Percentiles rank a stretch among this genome's conserved stretches.
phyloP scores from a whole-genome alignment of 2,329 filamentous ascomycete genomes.

The Fusarium chuoi region DNA sequence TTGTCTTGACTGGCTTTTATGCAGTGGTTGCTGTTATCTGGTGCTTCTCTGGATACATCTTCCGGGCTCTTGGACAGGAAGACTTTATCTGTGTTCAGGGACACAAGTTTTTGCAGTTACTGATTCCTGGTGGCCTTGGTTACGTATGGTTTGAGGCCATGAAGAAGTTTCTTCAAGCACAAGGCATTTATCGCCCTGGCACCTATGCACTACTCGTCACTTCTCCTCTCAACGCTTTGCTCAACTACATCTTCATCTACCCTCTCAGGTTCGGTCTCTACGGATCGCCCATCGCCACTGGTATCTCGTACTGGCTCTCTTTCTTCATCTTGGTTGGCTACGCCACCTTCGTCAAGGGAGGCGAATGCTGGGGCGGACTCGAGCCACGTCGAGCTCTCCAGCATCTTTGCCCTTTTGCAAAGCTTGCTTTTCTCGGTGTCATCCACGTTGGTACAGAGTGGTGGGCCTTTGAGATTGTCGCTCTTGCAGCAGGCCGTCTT shows the following conservation, averaged over 20 bases:
- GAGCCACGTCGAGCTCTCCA: slow-evolving; percentile 69
- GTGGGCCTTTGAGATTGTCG: slow-evolving; percentile 95
- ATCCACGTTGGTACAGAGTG: slow-evolving; percentile 90
- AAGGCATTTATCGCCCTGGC: slow-evolving; percentile 85
- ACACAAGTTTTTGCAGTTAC: slow-evolving; percentile 74
- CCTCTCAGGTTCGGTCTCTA: slow-evolving; percentile 76
- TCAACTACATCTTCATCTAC: slow-evolving; percentile 86
- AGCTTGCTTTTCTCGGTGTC: slow-evolving; percentile 79
- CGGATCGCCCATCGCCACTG: slow-evolving; percentile 83
- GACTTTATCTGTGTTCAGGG: slow-evolving; percentile 80
- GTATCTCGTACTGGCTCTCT: slow-evolving; percentile 86
- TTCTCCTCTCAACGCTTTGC: slow-evolving; percentile 80
- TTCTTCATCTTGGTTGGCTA: slow-evolving; percentile 82
- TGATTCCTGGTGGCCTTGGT: slow-evolving; percentile 84
- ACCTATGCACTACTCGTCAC: slow-evolving; percentile 86
- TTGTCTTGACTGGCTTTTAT: slow-evolving; percentile 79
- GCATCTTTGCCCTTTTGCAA: slow-evolving; percentile 76
- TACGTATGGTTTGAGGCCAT: slow-evolving; percentile 89
- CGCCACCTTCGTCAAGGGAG: slow-evolving; percentile 74
- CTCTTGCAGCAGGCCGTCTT: slow-evolving; percentile 81
- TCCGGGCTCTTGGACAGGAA: slow-evolving; percentile 79
- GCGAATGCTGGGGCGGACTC: slow-evolving; percentile 82
- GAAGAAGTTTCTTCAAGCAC: slow-evolving; percentile 90
- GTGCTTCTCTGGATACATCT: slow-evolving; percentile 79
- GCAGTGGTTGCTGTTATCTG: slow-evolving; percentile 77